Percentiles rank a stretch among this genome's conserved stretches.
These are phyloP conservation scores for Rhodosporidiobolus sp. DNA, from an alignment of 768 basidiomycete genomes.

Conservation along the genomic window DNA sequence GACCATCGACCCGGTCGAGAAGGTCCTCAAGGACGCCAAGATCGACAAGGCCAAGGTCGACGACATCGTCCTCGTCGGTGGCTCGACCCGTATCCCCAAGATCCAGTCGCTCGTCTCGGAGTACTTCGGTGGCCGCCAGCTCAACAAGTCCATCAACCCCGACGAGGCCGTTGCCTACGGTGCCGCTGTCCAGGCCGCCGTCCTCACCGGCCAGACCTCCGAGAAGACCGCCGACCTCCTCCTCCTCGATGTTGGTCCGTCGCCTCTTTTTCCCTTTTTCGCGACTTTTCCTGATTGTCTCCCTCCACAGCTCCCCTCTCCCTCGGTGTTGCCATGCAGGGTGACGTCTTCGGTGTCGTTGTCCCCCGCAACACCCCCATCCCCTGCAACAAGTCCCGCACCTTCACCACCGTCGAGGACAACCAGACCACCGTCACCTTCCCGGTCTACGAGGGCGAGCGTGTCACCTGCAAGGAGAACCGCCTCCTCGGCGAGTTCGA, in stretches of 20 bases:
- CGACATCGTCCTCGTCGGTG: conserved; percentile 99
- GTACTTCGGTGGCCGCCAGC: conserved; percentile 93
- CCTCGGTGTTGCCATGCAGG: conserved; percentile 99
- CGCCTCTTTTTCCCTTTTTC: not conserved
- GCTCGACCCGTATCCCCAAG: conserved; percentile 99
- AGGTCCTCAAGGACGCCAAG: conserved; percentile 98
- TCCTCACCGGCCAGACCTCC: conserved; percentile 96
- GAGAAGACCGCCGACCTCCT: conserved; percentile 98
- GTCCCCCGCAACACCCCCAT: conserved; percentile 99
- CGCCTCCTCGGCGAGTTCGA: conserved; percentile 99
- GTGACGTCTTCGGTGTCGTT: conserved; percentile 98
- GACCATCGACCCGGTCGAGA: conserved; percentile 96
- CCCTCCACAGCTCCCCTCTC: conserved; percentile 70
- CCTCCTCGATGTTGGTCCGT: conserved; percentile 75
- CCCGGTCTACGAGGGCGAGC: conserved; percentile 99
- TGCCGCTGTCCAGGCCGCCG: conserved; percentile 98
- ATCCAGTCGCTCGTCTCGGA: conserved; percentile 97
- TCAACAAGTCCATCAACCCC: conserved; percentile 99
- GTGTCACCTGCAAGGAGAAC: conserved; percentile 99
- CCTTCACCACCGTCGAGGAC: conserved; percentile 99
- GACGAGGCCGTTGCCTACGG: conserved; percentile 99
- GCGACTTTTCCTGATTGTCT: not conserved
- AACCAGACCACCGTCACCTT: conserved; percentile 99
- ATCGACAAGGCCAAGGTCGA: conserved; percentile 75
- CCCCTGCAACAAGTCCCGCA: conserved; percentile 97